Base-by-base conservation (phyloP, 495 filamentous ascomycete species). In the Lepraria neglecta region DNA sequence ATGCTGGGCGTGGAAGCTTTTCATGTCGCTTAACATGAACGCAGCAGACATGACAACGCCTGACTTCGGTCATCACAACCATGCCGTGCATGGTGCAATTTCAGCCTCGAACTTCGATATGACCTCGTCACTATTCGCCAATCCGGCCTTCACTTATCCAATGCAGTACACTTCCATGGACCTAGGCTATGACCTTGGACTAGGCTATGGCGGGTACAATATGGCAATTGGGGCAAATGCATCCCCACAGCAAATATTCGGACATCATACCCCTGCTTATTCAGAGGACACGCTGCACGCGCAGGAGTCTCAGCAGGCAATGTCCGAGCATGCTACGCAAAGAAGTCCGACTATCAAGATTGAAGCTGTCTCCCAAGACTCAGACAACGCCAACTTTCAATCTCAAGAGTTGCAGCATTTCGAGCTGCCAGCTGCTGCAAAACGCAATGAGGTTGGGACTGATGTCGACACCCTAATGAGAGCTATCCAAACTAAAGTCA, bases 391-490 rank as follows among this genome's bases (percentile, higher is more conserved):
- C 30, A 56, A 64, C 28, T 15, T 31, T 33, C 40, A 40, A 42
- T 15, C 19, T 45, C n/a, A 40, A n/a, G 30, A 21, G 10, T 7
- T 48, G 12, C 42, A 27, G 38, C 30, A 12, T 45, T 40, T 28
- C 27, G 5, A 35, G 52, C 52, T 38, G n/a, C 19, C 52, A 33
- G 3, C 15, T 3, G 11, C 17, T 40, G 19, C 40, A 27, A 46
- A 44, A 0, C 5, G 21, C 24, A 50, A 55, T 14, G 62, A 59
- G 21, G 30, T n/a, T 73, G 82, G 83, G 35, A 97, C 91, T 1
- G 83, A 88, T 55, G 85, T 97, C 48, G 92, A 97, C 70, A 84
- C 84, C n/a, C 73, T 97, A 44, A 94, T 96, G 90, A 92, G 89
- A 72, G 82, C 88, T 6, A 95, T 97, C 47, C 91, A 97, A 70